Percentiles rank a stretch among this genome's conserved stretches.
Evolutionary conservation across 1,284 basidiomycete genomes (phyloP).

Genomic region (Violaceomyces palustris): DNA sequence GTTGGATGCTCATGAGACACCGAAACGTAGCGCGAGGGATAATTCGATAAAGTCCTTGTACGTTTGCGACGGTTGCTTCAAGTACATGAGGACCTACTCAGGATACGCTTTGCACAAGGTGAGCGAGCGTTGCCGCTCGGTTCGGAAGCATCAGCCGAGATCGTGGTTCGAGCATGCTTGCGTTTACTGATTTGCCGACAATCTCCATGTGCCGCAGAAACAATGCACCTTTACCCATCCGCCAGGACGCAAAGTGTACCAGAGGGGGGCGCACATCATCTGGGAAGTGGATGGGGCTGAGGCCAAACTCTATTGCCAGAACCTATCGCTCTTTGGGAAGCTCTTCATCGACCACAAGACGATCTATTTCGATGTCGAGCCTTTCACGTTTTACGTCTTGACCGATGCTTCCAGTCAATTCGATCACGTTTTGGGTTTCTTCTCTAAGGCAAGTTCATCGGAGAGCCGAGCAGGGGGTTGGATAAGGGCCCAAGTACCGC

Average conservation of each 20-base stretch:
- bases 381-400: constrained; percentile 80
- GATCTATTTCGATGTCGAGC: constrained; percentile 75
- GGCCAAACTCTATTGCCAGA: constrained; percentile 85
- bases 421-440: constrained; percentile 85
- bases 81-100: constrained; percentile 66
- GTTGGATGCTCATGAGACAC: too few species aligned
- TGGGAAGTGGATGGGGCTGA: constrained; percentile 91
- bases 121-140: background rate
- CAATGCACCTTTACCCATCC: constrained; percentile 70
- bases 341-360: constrained; percentile 99
- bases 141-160: background rate
- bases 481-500: constrained; percentile 1
- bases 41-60: too few species aligned
- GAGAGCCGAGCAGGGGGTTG: background rate
- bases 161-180: background rate
- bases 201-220: constrained; percentile 62
- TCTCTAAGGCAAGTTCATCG: constrained; percentile 79
- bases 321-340: constrained; percentile 90
- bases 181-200: background rate
- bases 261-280: constrained; percentile 80
- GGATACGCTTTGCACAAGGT: constrained; percentile 37
- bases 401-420: constrained; percentile 73
- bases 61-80: constrained; percentile 91
- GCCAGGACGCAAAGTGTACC: constrained; percentile 84
- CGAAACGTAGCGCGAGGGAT: too few species aligned